These are phyloP conservation scores for Parathielavia appendiculata DNA, from an alignment of 495 filamentous ascomycete genomes.

Conservation along the genomic window DNA sequence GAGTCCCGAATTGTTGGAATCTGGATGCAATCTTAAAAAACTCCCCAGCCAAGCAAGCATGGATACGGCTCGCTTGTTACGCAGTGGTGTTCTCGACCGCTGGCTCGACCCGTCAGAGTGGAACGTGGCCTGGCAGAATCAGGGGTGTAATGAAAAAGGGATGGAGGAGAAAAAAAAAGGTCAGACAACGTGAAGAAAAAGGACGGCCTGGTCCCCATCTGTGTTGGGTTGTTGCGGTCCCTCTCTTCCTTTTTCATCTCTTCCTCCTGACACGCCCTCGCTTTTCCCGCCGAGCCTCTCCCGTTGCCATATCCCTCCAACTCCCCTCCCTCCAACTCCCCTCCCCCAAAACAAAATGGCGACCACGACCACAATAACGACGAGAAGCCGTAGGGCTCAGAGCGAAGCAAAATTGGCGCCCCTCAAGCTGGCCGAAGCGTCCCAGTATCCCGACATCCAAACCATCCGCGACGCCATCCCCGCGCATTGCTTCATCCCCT, in stretches of 20 bases:
- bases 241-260: not conserved
- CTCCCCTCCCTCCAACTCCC: not conserved
- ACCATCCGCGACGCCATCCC: conserved; percentile 76
- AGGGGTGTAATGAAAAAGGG: no score
- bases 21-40: conserved; percentile 9
- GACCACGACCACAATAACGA: conserved; percentile 24
- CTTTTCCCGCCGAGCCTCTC: not conserved
- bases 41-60: conserved; percentile 8
- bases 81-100: not conserved
- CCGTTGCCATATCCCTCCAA: not conserved
- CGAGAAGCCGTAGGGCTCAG: conserved; percentile 20
- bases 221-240: not conserved
- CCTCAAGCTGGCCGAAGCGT: conserved; percentile 55
- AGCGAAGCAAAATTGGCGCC: conserved; percentile 21
- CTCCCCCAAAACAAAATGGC: conserved; percentile 11
- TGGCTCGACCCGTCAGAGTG: not conserved
- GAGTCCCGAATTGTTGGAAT: not conserved
- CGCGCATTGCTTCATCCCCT: conserved; percentile 71
- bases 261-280: not conserved
- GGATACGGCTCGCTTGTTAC: conserved; percentile 8
- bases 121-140: conserved; percentile 3
- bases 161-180: conserved; percentile 12
- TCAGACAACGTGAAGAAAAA: conserved; percentile 11
- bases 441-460: conserved; percentile 67
- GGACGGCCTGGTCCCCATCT: not conserved